These are phyloP conservation scores for Scolecobasidium constrictum DNA, from an alignment of 2,329 filamentous ascomycete genomes.

Conservation along the genomic window DNA sequence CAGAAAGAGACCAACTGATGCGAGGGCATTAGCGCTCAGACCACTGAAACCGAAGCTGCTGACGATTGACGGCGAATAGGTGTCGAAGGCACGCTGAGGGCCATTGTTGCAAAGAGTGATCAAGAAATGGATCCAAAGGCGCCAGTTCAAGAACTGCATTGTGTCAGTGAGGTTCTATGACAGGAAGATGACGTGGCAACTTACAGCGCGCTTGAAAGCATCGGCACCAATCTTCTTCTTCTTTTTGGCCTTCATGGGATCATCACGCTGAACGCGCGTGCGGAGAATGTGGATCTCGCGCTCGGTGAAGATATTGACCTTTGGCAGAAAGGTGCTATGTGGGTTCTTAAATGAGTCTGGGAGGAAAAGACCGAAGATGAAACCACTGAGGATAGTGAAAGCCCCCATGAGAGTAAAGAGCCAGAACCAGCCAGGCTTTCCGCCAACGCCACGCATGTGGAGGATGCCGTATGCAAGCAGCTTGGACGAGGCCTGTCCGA, in stretches of 20 bases:
- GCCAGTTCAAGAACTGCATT: constrained; percentile 36
- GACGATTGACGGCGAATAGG: constrained; percentile 45
- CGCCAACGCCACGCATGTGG: constrained; percentile 18
- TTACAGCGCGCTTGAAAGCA: constrained; percentile 35
- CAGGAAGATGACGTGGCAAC: constrained; percentile 10
- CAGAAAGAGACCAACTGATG: constrained; percentile 43
- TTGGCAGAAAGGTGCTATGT: constrained; percentile 18
- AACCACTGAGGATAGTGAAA: constrained; percentile 14
- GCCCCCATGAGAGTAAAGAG: constrained; percentile 13
- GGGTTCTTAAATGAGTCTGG: constrained; percentile 18
- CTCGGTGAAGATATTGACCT: constrained; percentile 19
- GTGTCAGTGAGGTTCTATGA: not conserved
- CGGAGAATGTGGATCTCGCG: constrained; percentile 16
- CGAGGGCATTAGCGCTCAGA: constrained; percentile 42
- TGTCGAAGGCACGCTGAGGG: constrained; percentile 37
- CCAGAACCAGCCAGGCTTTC: constrained; percentile 16
- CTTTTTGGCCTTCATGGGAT: constrained; percentile 17
- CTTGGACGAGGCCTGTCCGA: constrained; percentile 21
- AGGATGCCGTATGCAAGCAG: constrained; percentile 26
- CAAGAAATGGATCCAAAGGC: constrained; percentile 41
- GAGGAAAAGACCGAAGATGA: constrained; percentile 14
- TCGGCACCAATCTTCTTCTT: constrained; percentile 27
- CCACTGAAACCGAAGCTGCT: constrained; percentile 37
- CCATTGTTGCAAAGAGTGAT: constrained; percentile 41
- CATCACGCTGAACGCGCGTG: constrained; percentile 16